A percentile compares a stretch with the other conserved stretches of the same genome.
Evolutionary conservation across 306 rosid species (phyloP).

Genomic region (Casuarina cunninghamiana): DNA sequence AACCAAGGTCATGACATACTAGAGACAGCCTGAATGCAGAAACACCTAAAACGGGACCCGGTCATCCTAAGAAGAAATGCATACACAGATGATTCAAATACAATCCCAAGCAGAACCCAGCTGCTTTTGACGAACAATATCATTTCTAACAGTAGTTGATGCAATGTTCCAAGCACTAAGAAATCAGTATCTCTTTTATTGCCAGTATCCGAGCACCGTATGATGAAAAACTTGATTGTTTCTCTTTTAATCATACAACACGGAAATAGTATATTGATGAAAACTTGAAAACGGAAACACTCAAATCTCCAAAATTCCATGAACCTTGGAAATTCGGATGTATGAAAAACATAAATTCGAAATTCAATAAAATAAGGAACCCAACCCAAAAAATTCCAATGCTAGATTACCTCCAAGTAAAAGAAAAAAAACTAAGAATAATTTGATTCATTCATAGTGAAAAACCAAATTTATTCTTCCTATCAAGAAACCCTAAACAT

Average conservation of each 20-base stretch:
- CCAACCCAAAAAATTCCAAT: background rate
- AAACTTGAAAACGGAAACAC: background rate
- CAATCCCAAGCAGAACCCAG: background rate
- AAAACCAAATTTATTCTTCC: slow-evolving; percentile 9
- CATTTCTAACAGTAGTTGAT: background rate
- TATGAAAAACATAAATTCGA: background rate
- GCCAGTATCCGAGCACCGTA: background rate
- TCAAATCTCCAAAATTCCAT: background rate
- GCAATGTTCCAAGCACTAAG: background rate
- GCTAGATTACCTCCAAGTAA: background rate
- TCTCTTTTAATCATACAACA: background rate
- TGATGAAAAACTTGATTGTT: background rate
- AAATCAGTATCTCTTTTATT: background rate
- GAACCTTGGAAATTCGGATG: background rate
- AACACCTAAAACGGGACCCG: background rate
- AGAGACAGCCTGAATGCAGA: background rate
- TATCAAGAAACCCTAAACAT: slow-evolving; percentile 11
- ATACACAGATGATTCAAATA: too few relatives aligned
- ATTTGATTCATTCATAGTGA: slow-evolving; percentile 5
- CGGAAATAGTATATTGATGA: background rate
- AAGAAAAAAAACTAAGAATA: background rate
- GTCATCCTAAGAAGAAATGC: background rate
- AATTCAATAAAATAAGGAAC: background rate
- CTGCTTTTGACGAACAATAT: background rate
- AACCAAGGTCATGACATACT: background rate